phyloP scores from a whole-genome alignment of 768 basidiomycete species.

The Tricholoma sp. region DNA sequence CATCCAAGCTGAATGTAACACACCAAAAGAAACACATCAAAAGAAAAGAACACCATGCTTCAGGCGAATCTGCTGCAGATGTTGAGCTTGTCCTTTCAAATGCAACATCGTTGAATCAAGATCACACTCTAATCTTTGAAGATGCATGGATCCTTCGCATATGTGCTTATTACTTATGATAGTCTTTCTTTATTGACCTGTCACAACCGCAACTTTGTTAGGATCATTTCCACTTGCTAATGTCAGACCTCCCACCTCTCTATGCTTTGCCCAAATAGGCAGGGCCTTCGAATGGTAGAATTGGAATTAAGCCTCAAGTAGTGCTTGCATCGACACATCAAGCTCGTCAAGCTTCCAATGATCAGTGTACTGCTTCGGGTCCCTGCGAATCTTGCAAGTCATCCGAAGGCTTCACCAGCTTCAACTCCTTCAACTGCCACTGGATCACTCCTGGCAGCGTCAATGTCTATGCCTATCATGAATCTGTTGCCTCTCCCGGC shows the following conservation, averaged over 20 bases:
- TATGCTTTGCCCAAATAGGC: conserved; percentile 60
- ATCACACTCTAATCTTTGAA: conserved; percentile 79
- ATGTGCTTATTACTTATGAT: conserved; percentile 14
- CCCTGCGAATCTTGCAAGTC: conserved; percentile 19
- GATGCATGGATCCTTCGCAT: conserved; percentile 69
- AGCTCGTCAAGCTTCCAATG: conserved; percentile 4
- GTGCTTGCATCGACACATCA: conserved; percentile 24
- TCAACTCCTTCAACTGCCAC: conserved; percentile 14
- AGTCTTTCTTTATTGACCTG: neutral
- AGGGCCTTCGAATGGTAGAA: conserved; percentile 52
- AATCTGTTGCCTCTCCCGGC: conserved; percentile 19
- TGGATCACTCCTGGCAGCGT: conserved; percentile 17
- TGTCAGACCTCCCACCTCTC: conserved; percentile 73
- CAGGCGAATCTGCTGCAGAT: conserved; percentile 75
- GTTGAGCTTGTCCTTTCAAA: conserved; percentile 90
- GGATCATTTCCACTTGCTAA: conserved; percentile 70
- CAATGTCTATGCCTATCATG: conserved; percentile 17
- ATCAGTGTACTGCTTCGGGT: conserved; percentile 30
- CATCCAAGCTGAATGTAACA: conserved; percentile 3
- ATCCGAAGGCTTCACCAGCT: conserved; percentile 11
- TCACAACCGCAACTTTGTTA: conserved; percentile 28
- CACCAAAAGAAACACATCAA: conserved; percentile 70
- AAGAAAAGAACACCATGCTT: conserved; percentile 66
- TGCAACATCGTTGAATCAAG: conserved; percentile 83
- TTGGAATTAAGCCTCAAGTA: conserved; percentile 64